These are phyloP conservation scores for Xylaria scruposa DNA, from an alignment of 495 filamentous ascomycete species.

Conservation along the genomic window DNA sequence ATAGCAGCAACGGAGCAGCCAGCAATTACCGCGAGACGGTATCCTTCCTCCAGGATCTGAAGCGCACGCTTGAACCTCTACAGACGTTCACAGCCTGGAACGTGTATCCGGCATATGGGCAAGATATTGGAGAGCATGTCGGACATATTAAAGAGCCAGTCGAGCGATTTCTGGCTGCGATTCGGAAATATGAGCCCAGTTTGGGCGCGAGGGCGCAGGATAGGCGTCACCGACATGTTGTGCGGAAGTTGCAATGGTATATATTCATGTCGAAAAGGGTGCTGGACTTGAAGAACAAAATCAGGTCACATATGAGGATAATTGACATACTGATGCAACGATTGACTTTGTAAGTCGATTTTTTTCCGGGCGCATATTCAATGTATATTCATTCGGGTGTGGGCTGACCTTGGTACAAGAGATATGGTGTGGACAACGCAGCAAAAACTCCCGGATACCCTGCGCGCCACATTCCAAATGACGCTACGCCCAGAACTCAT, in stretches of 20 bases:
- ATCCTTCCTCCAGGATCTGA: background rate
- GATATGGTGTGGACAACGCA: background rate
- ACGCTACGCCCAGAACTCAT: background rate
- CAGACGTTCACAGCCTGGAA: background rate
- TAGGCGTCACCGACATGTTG: background rate
- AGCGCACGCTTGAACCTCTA: background rate
- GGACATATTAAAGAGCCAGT: background rate
- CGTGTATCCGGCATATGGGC: background rate
- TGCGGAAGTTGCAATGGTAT: background rate
- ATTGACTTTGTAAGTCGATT: background rate
- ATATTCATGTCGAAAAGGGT: background rate
- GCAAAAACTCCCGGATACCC: background rate
- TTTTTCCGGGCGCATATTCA: no score
- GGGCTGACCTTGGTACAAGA: background rate
- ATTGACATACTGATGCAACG: background rate
- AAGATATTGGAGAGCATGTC: background rate
- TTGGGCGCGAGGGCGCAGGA: background rate
- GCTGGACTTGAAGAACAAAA: background rate
- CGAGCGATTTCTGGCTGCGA: background rate
- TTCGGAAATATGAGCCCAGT: background rate
- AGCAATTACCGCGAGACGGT: background rate
- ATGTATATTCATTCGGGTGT: no score
- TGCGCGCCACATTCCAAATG: background rate
- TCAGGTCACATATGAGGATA: background rate
- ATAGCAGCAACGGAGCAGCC: background rate